Evolutionary conservation across 2,329 filamentous ascomycete genomes (phyloP).

Genomic region (Lecanosticta acicola): DNA sequence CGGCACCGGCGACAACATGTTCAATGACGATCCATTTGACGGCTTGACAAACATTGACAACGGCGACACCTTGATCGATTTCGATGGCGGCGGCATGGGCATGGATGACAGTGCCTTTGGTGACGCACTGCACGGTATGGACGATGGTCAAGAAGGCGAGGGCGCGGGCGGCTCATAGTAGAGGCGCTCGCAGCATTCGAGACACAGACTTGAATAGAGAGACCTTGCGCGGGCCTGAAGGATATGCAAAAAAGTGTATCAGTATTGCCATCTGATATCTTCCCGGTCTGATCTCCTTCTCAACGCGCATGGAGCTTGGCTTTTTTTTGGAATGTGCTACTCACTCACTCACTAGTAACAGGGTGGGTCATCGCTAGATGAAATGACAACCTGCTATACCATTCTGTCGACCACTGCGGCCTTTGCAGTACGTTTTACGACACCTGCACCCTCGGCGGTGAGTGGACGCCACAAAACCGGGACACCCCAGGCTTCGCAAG

Average conservation of each 20-base stretch:
- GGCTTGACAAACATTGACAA: constrained; percentile 47
- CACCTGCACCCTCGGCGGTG: no score
- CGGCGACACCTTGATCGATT: constrained; percentile 43
- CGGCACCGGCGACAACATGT: constrained; percentile 6
- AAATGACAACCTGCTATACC: no score
- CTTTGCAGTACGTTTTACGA: no score
- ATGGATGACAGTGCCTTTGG: constrained; percentile 79
- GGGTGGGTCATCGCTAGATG: no score
- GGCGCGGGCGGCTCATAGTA: constrained; percentile 6
- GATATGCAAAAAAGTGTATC: not conserved
- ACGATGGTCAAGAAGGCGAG: constrained; percentile 28
- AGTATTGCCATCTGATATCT: not conserved
- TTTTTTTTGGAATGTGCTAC: no score
- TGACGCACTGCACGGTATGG: constrained; percentile 66
- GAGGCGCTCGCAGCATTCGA: constrained; percentile 4
- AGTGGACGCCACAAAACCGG: no score
- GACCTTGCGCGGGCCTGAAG: not conserved
- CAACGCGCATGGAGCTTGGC: not conserved
- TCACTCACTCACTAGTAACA: no score
- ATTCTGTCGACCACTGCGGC: no score
- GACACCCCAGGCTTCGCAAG: no score
- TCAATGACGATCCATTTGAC: constrained; percentile 25
- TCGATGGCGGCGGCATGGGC: constrained; percentile 44
- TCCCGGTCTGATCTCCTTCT: not conserved
- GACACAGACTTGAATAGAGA: not conserved